Evolutionary conservation across 169 alveolate species (phyloP), one percentile per base, ranked within the genome.

Genomic region (Toxoplasma gondii): DNA sequence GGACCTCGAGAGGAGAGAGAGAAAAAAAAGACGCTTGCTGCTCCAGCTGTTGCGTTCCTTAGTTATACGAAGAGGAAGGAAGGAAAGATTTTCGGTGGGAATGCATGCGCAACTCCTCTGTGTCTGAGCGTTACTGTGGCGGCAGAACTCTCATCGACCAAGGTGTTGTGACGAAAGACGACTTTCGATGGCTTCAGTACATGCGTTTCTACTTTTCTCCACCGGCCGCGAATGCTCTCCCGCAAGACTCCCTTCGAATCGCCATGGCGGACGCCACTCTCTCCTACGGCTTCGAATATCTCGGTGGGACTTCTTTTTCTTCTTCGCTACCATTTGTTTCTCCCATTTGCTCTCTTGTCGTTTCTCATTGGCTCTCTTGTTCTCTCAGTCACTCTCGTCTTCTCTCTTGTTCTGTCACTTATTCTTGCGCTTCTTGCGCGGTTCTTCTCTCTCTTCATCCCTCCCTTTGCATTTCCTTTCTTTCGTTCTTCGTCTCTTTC

Each of bases 221-320:
- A 94, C 98, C 69, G 96, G 78, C 94, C 22, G 91, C 88, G 93
- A 87, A 91, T 78, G 96, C 95, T 45, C 54, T 91, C 58, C 95
- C 96, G n/a, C 98, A 99, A 87, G 41, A 96, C 96, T 96, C 81
- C 29, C 95, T 93, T 54, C 88, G 90, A 19, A 90, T 93, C 64
- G 88, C 93, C 84, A 99, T 99, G 99, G 99, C 99, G 36, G 98
- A 98, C 95, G 99, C 99, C 10, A 88, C 97, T 38, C 98, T 99
- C 97, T 97, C 97, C 92, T 99, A 99, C 96, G 99, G 99, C 29
- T 99, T 98, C 94, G 99, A 99, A 96, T 99, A 99, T 94, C 95
- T 99, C 87, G 99, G 99, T 64, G 98, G 98, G 78, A 99, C n/a
- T n/a, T n/a, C 4, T 64, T 1, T 39, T 12, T 44, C 67, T 39